phyloP scores from a whole-genome alignment of 2,329 filamentous ascomycete species.

The Alternaria sp. region DNA sequence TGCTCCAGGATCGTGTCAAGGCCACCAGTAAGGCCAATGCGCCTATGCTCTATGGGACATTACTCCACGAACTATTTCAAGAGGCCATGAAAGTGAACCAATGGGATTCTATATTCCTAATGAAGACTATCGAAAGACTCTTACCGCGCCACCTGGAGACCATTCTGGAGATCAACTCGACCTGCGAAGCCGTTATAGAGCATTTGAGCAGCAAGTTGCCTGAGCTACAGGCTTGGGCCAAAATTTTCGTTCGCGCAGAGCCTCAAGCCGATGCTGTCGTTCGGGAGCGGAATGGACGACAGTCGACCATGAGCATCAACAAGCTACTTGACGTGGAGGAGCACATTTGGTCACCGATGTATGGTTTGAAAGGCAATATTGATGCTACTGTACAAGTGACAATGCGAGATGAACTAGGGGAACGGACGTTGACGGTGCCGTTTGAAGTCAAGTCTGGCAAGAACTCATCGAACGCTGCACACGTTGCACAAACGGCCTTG shows the following conservation, averaged over 20 bases:
- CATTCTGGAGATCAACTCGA: slow-evolving; percentile 84
- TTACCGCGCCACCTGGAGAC: slow-evolving; percentile 85
- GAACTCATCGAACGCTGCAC: slow-evolving; percentile 76
- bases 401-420: slow-evolving; percentile 73
- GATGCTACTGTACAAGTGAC: slow-evolving; percentile 93
- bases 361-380: slow-evolving; percentile 95
- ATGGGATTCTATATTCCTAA: slow-evolving; percentile 77
- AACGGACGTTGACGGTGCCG: slow-evolving; percentile 80
- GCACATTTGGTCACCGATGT: slow-evolving; percentile 98
- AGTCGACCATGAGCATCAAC: slow-evolving; percentile 82
- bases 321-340: slow-evolving; percentile 97
- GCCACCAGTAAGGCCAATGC: slow-evolving; percentile 81
- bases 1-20: slow-evolving; percentile 94
- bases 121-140: slow-evolving; percentile 70
- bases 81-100: slow-evolving; percentile 82
- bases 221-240: slow-evolving; percentile 83
- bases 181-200: slow-evolving; percentile 74
- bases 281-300: slow-evolving; percentile 79
- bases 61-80: slow-evolving; percentile 96
- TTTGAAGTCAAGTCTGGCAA: slow-evolving; percentile 97
- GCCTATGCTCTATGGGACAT: slow-evolving; percentile 87
- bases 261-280: slow-evolving; percentile 78
- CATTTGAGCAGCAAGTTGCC: slow-evolving; percentile 84
- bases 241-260: slow-evolving; percentile 75
- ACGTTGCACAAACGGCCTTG: slow-evolving; percentile 91